These are phyloP conservation scores for Cladosporium sp. DNA, from an alignment of 2,329 filamentous ascomycete species.

Conservation along the genomic window DNA sequence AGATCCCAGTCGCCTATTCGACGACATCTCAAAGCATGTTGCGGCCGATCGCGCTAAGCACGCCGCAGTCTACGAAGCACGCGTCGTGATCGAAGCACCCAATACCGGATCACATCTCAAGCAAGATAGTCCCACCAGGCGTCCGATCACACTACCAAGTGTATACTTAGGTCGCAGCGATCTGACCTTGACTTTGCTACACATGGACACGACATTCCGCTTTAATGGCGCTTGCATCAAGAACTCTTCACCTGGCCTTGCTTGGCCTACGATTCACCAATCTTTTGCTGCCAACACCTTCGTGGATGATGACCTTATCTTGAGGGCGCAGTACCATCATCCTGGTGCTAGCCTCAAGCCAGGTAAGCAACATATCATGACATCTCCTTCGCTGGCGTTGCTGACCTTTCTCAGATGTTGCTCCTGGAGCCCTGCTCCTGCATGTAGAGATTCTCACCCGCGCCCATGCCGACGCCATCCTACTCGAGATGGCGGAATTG, in stretches of 20 bases:
- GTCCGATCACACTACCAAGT: not conserved
- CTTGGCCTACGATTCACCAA: not conserved
- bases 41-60: not conserved
- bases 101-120: not conserved
- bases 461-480: not conserved
- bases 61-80: not conserved
- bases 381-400: not conserved
- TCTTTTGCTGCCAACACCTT: not conserved
- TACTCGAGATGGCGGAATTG: not conserved
- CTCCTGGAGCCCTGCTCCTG: not conserved
- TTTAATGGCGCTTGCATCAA: not conserved
- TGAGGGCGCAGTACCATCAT: not conserved
- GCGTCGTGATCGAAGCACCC: not conserved
- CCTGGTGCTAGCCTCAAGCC: not conserved
- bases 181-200: not conserved
- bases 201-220: not conserved
- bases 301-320: not conserved
- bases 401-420: not conserved
- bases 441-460: not conserved
- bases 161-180: not conserved
- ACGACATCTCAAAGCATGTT: not conserved
- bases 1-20: not conserved
- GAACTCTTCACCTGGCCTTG: not conserved
- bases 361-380: not conserved
- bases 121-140: not conserved